Conservation (phyloP, 1,284 basidiomycete species). For the Tilletia caries region DNA sequence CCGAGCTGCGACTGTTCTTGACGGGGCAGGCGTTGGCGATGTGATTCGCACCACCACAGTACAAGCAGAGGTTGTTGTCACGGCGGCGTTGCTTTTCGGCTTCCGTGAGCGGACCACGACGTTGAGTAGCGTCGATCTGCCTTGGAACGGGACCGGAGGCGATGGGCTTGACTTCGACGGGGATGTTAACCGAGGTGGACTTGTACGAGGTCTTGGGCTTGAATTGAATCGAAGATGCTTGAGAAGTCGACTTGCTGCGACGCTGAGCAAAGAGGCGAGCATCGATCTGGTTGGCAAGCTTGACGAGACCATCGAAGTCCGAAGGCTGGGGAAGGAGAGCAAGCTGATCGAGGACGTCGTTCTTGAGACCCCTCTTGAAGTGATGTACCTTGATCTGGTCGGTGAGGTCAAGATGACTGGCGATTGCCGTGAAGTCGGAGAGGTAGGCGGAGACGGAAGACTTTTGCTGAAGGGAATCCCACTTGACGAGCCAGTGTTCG, state of each 20-base stretch:
- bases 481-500: conserved; percentile 1
- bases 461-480: not conserved
- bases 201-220: not conserved
- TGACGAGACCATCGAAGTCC: not conserved
- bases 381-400: not conserved
- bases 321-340: not conserved
- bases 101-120: conserved; percentile 12
- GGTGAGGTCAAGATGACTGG: not conserved
- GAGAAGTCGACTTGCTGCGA: not conserved
- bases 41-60: conserved; percentile 11
- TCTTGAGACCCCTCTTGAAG: conserved; percentile 14
- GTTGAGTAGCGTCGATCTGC: not conserved
- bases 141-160: not conserved
- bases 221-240: conserved; percentile 2
- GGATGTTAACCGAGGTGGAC: conserved; percentile 5
- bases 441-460: conserved; percentile 9
- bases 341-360: not conserved
- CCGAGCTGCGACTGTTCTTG: not conserved
- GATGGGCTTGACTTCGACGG: not conserved
- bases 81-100: not conserved
- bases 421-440: conserved; percentile 1
- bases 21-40: not conserved
- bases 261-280: not conserved
- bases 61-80: conserved; percentile 12
- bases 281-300: conserved; percentile 14